phyloP scores from a whole-genome alignment of 106 monocot species.

The Acanthochlamys bracteata region DNA sequence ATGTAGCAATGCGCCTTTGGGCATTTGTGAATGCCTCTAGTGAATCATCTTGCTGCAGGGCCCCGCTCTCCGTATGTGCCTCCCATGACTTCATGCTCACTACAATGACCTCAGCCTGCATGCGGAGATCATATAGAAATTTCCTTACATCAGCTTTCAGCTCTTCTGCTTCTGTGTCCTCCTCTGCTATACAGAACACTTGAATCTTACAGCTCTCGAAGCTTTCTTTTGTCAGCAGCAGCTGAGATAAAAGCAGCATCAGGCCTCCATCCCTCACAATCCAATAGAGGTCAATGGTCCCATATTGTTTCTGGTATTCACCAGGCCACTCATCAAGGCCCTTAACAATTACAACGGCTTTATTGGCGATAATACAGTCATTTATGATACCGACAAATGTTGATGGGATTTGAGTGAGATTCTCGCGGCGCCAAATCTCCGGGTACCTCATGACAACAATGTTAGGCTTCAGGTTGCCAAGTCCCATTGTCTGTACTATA shows the following conservation, averaged over 20 bases:
- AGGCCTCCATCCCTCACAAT: constrained; percentile 97
- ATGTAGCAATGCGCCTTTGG: constrained; percentile 47
- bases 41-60: constrained; percentile 58
- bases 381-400: constrained; percentile 95
- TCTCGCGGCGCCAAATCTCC: constrained; percentile 95
- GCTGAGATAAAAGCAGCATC: constrained; percentile 92
- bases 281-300: constrained; percentile 97
- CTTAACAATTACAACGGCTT: constrained; percentile 94
- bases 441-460: constrained; percentile 98
- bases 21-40: constrained; percentile 63
- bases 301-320: constrained; percentile 91
- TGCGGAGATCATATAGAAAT: constrained; percentile 87
- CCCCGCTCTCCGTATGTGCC: constrained; percentile 34
- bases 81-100: constrained; percentile 87
- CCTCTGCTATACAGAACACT: constrained; percentile 98
- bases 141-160: constrained; percentile 90
- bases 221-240: constrained; percentile 84
- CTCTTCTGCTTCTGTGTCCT: constrained; percentile 87
- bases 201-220: constrained; percentile 97
- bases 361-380: constrained; percentile 93
- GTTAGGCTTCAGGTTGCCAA: constrained; percentile 95
- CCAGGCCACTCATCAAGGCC: constrained; percentile 98
- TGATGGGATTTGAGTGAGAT: constrained; percentile 81
- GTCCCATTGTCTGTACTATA: constrained; percentile 94
- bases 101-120: constrained; percentile 97